Conservation (phyloP, 2,329 filamentous ascomycete genomes). For the Tolypocladium tundrense region DNA sequence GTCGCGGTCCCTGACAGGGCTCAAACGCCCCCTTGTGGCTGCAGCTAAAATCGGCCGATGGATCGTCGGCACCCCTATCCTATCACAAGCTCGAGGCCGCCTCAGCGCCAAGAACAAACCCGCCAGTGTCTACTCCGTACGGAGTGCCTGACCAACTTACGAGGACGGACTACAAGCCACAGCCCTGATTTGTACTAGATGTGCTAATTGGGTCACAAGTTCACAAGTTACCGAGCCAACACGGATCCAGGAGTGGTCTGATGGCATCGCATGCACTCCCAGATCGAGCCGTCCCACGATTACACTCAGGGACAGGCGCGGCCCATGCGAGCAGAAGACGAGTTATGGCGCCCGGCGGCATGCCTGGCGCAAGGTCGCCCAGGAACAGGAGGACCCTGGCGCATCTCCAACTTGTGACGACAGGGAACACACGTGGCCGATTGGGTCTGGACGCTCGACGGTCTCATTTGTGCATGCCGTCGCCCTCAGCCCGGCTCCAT, state of each 20-base stretch:
- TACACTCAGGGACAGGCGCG: background rate
- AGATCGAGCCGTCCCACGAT: background rate
- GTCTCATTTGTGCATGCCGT: background rate
- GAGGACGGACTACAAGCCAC: background rate
- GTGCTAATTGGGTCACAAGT: background rate
- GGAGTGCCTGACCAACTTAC: background rate
- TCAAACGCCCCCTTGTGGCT: background rate
- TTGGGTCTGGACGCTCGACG: background rate
- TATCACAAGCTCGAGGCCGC: background rate
- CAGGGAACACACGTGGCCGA: conserved; percentile 3
- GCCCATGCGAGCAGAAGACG: background rate
- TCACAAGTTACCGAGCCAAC: background rate
- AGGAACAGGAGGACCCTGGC: background rate
- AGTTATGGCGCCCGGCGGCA: background rate
- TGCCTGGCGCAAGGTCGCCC: background rate
- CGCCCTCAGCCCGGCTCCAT: background rate
- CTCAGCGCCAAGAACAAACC: background rate
- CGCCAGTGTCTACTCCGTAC: background rate
- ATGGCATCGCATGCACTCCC: background rate
- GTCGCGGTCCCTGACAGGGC: background rate
- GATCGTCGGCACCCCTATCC: background rate
- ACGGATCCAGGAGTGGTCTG: background rate
- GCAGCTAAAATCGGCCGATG: background rate
- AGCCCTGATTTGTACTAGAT: background rate
- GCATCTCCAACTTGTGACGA: background rate